Evolutionary conservation across 2,329 filamentous ascomycete species (phyloP).

Genomic region (Fusarium caatingaense): DNA sequence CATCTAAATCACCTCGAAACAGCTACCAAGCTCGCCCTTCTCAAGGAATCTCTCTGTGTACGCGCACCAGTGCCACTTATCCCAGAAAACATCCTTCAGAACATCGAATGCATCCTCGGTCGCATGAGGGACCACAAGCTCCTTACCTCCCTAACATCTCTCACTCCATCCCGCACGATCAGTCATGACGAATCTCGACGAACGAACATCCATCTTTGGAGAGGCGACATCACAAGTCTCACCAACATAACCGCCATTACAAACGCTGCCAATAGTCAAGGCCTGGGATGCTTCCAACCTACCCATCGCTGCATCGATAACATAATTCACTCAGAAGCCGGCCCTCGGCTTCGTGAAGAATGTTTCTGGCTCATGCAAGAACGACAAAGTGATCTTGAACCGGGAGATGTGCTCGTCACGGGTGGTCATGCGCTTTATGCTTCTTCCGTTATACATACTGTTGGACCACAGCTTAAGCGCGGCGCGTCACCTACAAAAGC

Average conservation of each 20-base stretch:
- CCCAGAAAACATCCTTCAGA: neutral
- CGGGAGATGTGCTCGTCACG: conserved; percentile 31
- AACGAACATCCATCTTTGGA: conserved; percentile 25
- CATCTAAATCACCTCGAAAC: conserved; percentile 35
- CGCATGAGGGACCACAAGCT: conserved; percentile 15
- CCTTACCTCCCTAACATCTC: neutral
- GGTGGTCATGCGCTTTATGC: conserved; percentile 19
- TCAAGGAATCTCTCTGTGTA: conserved; percentile 31
- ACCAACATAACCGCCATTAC: conserved; percentile 33
- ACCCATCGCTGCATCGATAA: conserved; percentile 43
- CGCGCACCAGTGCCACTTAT: conserved; percentile 26
- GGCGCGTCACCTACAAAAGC: conserved; percentile 1
- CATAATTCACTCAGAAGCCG: conserved; percentile 38
- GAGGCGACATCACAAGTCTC: conserved; percentile 40
- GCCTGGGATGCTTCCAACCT: conserved; percentile 41
- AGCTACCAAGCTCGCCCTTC: conserved; percentile 19
- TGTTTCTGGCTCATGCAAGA: conserved; percentile 29
- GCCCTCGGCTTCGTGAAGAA: conserved; percentile 33
- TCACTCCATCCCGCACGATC: neutral
- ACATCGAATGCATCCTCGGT: conserved; percentile 27
- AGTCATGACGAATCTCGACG: neutral
- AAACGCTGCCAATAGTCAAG: conserved; percentile 39
- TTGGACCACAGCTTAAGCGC: conserved; percentile 26
- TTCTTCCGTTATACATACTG: conserved; percentile 31
- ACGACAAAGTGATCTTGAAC: neutral